A percentile compares a stretch with the other conserved stretches of the same genome.
Conservation (phyloP, 106 monocot genomes). For the Acorus calamus region DNA sequence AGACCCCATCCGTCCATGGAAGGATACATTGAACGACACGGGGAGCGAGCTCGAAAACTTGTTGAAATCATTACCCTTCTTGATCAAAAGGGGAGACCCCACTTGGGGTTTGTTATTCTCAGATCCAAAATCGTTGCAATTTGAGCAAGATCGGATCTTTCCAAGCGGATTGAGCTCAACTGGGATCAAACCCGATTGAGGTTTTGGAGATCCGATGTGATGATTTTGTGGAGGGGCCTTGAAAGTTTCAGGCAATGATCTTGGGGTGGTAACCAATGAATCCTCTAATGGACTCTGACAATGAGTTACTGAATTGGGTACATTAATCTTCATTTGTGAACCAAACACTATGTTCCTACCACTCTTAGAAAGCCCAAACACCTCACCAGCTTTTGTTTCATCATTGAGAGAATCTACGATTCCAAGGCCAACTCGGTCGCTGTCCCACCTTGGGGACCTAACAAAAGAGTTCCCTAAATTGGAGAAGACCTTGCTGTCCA, state of each 20-base stretch:
- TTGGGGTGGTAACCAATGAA: slow-evolving; percentile 7
- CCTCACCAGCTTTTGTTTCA: slow-evolving; percentile 7
- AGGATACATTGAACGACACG: slow-evolving; percentile 5
- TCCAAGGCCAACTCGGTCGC: slow-evolving; percentile 43
- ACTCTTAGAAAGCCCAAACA: slow-evolving; percentile 13
- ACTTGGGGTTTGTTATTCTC: not conserved
- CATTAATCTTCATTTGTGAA: slow-evolving; percentile 23
- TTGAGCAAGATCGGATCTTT: slow-evolving; percentile 29
- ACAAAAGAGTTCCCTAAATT: slow-evolving; percentile 21
- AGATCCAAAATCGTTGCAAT: slow-evolving; percentile 6
- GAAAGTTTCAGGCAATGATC: slow-evolving; percentile 25
- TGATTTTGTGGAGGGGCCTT: not conserved
- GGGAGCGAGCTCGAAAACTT: slow-evolving; percentile 21
- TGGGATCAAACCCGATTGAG: not conserved
- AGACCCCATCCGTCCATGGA: slow-evolving; percentile 9
- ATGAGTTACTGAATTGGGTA: slow-evolving; percentile 5
- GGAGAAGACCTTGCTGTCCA: slow-evolving; percentile 43
- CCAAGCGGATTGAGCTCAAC: slow-evolving; percentile 14
- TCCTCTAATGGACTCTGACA: not conserved
- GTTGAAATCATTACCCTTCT: not conserved
- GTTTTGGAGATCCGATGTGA: not conserved
- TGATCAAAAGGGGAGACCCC: not conserved
- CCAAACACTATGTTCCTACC: slow-evolving; percentile 12
- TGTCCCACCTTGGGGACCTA: slow-evolving; percentile 45
- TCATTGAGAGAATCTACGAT: slow-evolving; percentile 41